phyloP scores from a whole-genome alignment of 2,329 filamentous ascomycete genomes.

The Fonsecaea monophora region DNA sequence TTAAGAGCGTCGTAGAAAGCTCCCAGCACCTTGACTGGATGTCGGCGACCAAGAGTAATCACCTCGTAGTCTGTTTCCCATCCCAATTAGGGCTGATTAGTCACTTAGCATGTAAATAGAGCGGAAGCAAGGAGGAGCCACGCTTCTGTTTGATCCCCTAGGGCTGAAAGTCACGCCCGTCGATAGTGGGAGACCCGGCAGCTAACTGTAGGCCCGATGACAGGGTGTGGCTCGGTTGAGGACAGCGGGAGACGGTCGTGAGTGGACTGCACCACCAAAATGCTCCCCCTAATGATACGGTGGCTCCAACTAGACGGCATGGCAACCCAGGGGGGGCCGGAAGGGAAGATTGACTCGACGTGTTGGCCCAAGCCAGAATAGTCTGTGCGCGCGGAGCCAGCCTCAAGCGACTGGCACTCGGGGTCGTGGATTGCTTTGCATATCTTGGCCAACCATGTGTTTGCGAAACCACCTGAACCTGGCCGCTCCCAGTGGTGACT shows the following conservation, averaged over 20 bases:
- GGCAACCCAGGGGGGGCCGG: neutral
- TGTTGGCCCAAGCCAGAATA: slow-evolving; percentile 3
- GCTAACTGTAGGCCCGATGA: neutral
- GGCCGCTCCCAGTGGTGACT: neutral
- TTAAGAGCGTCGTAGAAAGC: neutral
- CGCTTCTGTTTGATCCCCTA: neutral
- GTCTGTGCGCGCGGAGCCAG: neutral
- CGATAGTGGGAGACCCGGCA: too few species aligned
- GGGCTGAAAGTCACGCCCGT: neutral
- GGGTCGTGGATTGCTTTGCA: slow-evolving; percentile 1
- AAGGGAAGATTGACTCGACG: neutral
- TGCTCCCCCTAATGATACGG: neutral
- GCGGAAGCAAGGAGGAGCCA: neutral
- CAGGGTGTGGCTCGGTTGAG: neutral
- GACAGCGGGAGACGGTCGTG: neutral
- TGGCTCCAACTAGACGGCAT: neutral
- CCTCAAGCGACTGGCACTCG: neutral
- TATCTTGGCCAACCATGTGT: slow-evolving; percentile 1
- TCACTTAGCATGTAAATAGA: slow-evolving; percentile 6
- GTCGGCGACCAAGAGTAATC: neutral
- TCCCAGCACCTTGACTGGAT: neutral
- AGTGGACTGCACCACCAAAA: neutral
- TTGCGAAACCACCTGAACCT: neutral
- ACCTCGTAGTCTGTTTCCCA: neutral
- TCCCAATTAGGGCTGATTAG: slow-evolving; percentile 2